Evolutionary conservation across 345 rosid species (phyloP), one percentile per base, ranked within the genome.

Genomic region (Microcos paniculata): DNA sequence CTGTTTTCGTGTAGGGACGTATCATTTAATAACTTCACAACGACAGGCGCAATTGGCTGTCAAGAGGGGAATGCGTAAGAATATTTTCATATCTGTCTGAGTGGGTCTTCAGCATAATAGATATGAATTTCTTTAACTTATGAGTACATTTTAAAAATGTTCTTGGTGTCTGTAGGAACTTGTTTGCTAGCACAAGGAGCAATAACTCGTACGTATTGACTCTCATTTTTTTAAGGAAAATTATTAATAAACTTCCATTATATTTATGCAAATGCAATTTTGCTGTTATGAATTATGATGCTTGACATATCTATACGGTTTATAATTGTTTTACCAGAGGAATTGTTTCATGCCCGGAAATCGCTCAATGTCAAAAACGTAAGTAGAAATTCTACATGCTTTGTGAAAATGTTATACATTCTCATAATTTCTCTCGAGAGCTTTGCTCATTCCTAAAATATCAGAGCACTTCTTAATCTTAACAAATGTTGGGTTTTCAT

Each of bases 101-200:
- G 11, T 28, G 70, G 30, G 42, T 40, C 11, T 64, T n/a, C n/a
- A n/a, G n/a, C n/a, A n/a, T n/a, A n/a, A n/a, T n/a, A n/a, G n/a
- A n/a, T 21, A 6, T 40, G 4, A 0, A 35, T 65, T 65, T 45
- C n/a, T n/a, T n/a, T n/a, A n/a, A n/a, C n/a, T 16, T 61, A 12
- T 28, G 28, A 12, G 6, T 35, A 35, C 38, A 35, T 35, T 35
- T 35, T 35, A 7, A 35, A 35, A n/a, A 1, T 42, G 49, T 26
- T 7, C 31, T 24, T 59, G 3, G 45, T 70, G 19, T 51, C 59
- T 63, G 3, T 70, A 84, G 90, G 79, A 87, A 87, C n/a, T n/a
- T n/a, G n/a, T 86, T 86, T 26, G 81, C 80, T 14, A 80, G 83
- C 79, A 80, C 76, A 6, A 55, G 14, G 45, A 70, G 18, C 53